phyloP scores from a whole-genome alignment of 306 rosid species.

The Pyrus bretschneideri region DNA sequence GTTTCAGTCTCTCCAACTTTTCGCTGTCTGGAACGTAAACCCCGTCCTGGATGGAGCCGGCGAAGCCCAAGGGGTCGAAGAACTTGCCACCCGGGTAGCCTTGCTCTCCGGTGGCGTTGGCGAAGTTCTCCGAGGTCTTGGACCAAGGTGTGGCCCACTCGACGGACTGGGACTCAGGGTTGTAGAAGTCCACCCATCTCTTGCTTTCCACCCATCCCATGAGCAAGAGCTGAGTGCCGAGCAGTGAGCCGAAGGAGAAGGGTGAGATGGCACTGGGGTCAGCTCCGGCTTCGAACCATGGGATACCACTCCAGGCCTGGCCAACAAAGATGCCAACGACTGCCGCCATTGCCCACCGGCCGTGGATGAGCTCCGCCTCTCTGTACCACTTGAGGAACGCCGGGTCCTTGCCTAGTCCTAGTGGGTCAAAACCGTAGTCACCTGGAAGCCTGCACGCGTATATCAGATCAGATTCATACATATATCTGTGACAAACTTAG shows the following conservation, averaged over 20 bases:
- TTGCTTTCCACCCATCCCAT: slow-evolving; percentile 99
- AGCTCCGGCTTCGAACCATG: slow-evolving; percentile 98
- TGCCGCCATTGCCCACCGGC: slow-evolving; percentile 97
- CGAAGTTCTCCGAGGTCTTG: slow-evolving; percentile 74
- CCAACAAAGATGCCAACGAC: slow-evolving; percentile 91
- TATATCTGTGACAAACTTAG: neutral
- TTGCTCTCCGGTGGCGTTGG: slow-evolving; percentile 81
- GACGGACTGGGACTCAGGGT: slow-evolving; percentile 89
- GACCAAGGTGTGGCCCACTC: slow-evolving; percentile 99
- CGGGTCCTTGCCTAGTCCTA: slow-evolving; percentile 91
- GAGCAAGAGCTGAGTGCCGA: slow-evolving; percentile 83
- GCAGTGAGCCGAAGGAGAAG: slow-evolving; percentile 85
- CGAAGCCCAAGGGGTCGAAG: slow-evolving; percentile 78
- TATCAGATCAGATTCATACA: neutral
- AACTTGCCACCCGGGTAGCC: slow-evolving; percentile 97
- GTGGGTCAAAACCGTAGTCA: slow-evolving; percentile 92
- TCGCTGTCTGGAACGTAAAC: slow-evolving; percentile 59
- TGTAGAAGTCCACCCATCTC: slow-evolving; percentile 97
- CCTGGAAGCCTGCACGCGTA: slow-evolving; percentile 72
- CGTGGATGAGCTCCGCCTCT: slow-evolving; percentile 98
- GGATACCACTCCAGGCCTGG: slow-evolving; percentile 95
- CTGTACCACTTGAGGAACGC: slow-evolving; percentile 95
- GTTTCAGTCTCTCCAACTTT: slow-evolving; percentile 75
- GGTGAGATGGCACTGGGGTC: slow-evolving; percentile 86
- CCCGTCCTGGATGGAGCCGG: slow-evolving; percentile 55